Conservation (phyloP, 331 rosid species). For the Rhamnella rubrinervis region DNA sequence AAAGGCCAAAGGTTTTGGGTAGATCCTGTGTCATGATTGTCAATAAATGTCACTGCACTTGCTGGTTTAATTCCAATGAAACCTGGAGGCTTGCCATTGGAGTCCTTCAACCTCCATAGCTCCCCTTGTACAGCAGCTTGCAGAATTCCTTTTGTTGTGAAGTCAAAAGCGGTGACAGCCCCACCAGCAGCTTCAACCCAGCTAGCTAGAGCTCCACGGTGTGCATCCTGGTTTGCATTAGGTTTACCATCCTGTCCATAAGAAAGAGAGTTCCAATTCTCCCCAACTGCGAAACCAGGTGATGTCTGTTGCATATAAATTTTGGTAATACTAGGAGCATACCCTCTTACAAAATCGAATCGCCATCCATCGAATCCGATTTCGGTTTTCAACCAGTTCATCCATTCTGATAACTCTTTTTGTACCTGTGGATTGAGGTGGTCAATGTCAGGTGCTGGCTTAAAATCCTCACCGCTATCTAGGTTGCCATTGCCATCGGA, state of each 20-base stretch:
- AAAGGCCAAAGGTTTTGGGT: slow-evolving; percentile 71
- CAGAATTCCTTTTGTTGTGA: slow-evolving; percentile 72
- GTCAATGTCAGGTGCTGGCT: slow-evolving; percentile 68
- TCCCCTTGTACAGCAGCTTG: slow-evolving; percentile 69
- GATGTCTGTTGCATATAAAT: slow-evolving; percentile 53
- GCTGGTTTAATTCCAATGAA: slow-evolving; percentile 71
- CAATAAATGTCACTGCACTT: slow-evolving; percentile 71
- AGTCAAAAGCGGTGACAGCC: slow-evolving; percentile 58
- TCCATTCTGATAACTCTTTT: slow-evolving; percentile 65
- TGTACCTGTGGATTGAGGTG: slow-evolving; percentile 74
- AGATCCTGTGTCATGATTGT: slow-evolving; percentile 82
- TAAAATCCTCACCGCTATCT: slow-evolving; percentile 52
- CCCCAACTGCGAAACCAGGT: slow-evolving; percentile 76
- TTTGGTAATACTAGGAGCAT: slow-evolving; percentile 48
- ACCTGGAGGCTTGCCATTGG: slow-evolving; percentile 67
- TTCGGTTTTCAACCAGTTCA: slow-evolving; percentile 79
- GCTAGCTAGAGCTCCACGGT: slow-evolving; percentile 39
- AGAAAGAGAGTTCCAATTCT: slow-evolving; percentile 52
- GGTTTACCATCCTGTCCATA: slow-evolving; percentile 42
- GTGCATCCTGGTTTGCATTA: slow-evolving; percentile 42
- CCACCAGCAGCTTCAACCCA: slow-evolving; percentile 60
- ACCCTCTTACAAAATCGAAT: slow-evolving; percentile 68
- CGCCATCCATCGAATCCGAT: slow-evolving; percentile 83
- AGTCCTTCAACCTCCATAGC: slow-evolving; percentile 66
- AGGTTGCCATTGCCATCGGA: slow-evolving; percentile 78